phyloP scores from a whole-genome alignment of 108 stramenopile species.

The Aureococcus anophagefferens region DNA sequence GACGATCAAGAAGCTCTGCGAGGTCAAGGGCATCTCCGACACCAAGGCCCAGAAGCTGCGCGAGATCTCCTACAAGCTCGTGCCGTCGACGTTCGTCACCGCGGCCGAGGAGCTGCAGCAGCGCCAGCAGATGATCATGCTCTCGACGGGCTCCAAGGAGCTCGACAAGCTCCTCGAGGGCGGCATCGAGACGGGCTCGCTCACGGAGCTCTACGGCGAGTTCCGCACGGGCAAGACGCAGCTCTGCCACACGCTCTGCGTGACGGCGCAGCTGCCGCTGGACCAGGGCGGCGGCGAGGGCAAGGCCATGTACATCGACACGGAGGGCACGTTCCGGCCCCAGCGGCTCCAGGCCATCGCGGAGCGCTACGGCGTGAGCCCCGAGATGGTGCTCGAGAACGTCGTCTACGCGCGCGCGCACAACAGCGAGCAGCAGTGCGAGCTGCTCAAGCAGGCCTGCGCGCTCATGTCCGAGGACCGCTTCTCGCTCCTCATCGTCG shows the following conservation, averaged over 20 bases:
- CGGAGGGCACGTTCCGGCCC: constrained; percentile 97
- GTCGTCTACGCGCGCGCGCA: constrained; percentile 97
- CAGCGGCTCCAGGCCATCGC: constrained; percentile 88
- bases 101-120: constrained; percentile 82
- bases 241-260: constrained; percentile 98
- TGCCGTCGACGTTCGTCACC: constrained; percentile 94
- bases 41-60: constrained; percentile 87
- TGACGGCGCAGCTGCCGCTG: constrained; percentile 94
- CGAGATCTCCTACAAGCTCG: constrained; percentile 80
- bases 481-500: constrained; percentile 92
- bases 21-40: constrained; percentile 92
- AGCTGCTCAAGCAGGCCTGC: constrained; percentile 87
- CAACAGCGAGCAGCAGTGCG: constrained; percentile 96
- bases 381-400: constrained; percentile 88
- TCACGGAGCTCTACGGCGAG: constrained; percentile 97
- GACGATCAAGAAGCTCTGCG: constrained; percentile 80
- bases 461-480: constrained; percentile 97
- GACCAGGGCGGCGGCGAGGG: constrained; percentile 97
- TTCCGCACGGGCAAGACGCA: constrained; percentile 97
- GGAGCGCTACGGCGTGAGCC: constrained; percentile 90
- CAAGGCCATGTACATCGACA: constrained; percentile 99
- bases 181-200: constrained; percentile 93
- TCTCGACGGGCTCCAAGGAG: constrained; percentile 91
- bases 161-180: constrained; percentile 92
- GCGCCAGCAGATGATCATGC: constrained; percentile 64